These are phyloP conservation scores for Hyphopichia wangnamkhiaoensis DNA, from an alignment of 1,139 yeast genomes.

Conservation along the genomic window DNA sequence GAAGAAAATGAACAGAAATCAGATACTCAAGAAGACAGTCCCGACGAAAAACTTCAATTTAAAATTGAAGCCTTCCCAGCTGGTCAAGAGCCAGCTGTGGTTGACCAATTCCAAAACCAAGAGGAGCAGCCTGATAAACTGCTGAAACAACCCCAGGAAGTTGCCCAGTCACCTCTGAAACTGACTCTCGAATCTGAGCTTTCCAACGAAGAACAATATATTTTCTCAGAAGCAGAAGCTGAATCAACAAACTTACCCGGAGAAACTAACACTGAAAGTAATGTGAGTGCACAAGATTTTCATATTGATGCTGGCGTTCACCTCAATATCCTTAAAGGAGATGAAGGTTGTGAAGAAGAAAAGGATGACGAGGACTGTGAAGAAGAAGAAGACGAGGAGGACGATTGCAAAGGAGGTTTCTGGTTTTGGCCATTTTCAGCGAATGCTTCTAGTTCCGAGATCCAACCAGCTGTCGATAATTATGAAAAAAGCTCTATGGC, in stretches of 20 bases:
- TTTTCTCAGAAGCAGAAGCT: no score
- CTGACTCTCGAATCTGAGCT: no score
- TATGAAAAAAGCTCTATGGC: no score
- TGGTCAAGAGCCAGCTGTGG: not conserved
- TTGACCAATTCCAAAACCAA: no score
- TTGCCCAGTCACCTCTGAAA: no score
- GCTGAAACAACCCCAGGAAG: no score
- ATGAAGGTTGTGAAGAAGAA: constrained; percentile 8
- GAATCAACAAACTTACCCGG: no score
- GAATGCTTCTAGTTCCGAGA: no score
- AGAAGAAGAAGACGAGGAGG: constrained; percentile 10
- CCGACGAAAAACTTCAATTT: not conserved
- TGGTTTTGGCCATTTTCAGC: constrained; percentile 15
- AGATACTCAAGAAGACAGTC: not conserved
- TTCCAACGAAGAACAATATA: no score
- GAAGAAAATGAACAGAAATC: not conserved
- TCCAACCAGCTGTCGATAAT: no score
- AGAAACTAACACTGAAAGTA: no score
- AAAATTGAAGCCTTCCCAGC: not conserved
- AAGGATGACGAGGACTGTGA: constrained; percentile 10
- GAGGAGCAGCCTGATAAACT: no score
- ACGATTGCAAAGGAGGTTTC: constrained; percentile 8
- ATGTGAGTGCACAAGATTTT: constrained; percentile 6
- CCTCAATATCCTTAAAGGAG: constrained; percentile 8
- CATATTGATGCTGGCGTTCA: constrained; percentile 11